These are phyloP conservation scores for Teunomyces lycoperdinae DNA, from an alignment of 805 yeast species.

Conservation along the genomic window DNA sequence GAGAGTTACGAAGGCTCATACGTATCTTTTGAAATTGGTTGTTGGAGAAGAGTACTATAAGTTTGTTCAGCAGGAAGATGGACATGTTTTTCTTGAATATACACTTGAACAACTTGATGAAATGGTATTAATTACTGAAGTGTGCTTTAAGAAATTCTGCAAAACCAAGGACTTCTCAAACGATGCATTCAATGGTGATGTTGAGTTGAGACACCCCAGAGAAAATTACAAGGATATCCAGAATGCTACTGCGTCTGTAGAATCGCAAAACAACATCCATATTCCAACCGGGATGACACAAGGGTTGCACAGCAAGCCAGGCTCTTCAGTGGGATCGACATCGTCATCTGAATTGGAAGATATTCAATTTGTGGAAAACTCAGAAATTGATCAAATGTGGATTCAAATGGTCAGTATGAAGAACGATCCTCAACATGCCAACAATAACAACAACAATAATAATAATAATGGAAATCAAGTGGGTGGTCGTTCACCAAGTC, in stretches of 20 bases:
- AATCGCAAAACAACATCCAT: background rate
- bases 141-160: constrained; percentile 21
- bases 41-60: constrained; percentile 26
- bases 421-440: constrained; percentile 9
- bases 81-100: constrained; percentile 11
- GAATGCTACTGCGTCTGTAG: background rate
- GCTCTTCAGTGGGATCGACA: constrained; percentile 6
- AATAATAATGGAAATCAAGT: background rate
- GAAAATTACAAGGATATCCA: background rate
- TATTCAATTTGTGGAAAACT: constrained; percentile 19
- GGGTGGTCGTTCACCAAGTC: background rate
- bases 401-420: constrained; percentile 26
- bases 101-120: constrained; percentile 25
- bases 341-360: constrained; percentile 13
- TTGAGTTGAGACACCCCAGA: constrained; percentile 2
- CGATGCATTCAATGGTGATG: constrained; percentile 4
- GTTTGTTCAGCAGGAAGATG: background rate
- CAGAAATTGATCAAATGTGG: constrained; percentile 38
- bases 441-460: background rate
- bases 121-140: constrained; percentile 23
- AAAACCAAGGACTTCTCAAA: constrained; percentile 9
- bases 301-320: background rate
- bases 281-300: background rate
- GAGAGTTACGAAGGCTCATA: constrained; percentile 60
- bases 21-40: constrained; percentile 37